Percentiles rank a stretch among this genome's conserved stretches.
Evolutionary conservation across 2,329 filamentous ascomycete species (phyloP).

Genomic region (Sarocladium brachiariae): DNA sequence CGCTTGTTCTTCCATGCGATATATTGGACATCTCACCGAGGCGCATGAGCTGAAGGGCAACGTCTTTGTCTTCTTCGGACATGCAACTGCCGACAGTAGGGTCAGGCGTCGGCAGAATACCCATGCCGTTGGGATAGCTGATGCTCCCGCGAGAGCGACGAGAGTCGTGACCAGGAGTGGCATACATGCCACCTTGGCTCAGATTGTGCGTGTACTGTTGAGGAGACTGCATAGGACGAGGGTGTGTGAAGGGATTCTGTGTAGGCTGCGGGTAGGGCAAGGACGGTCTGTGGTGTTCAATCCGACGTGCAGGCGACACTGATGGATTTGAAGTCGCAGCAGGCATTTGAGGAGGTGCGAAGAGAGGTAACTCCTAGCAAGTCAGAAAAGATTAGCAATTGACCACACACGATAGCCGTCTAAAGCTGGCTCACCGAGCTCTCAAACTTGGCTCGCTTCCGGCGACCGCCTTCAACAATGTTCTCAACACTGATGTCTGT

Average conservation of each 20-base stretch:
- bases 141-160: constrained; percentile 61
- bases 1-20: constrained; percentile 81
- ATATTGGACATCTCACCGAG: constrained; percentile 91
- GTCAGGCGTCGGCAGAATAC: constrained; percentile 84
- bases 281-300: constrained; percentile 63
- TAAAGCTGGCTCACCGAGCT: constrained; percentile 71
- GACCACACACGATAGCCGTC: not conserved
- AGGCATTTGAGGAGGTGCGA: constrained; percentile 89
- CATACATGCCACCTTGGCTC: constrained; percentile 48
- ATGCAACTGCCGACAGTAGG: constrained; percentile 97
- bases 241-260: constrained; percentile 74
- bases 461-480: constrained; percentile 91
- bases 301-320: constrained; percentile 80
- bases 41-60: constrained; percentile 93
- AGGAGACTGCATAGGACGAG: constrained; percentile 74
- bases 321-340: constrained; percentile 96
- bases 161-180: constrained; percentile 57
- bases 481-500: constrained; percentile 98
- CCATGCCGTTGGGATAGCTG: constrained; percentile 37
- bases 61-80: constrained; percentile 89
- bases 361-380: constrained; percentile 82
- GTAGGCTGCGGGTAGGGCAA: constrained; percentile 70
- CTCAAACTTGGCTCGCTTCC: constrained; percentile 91
- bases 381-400: constrained; percentile 7
- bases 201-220: constrained; percentile 59